phyloP scores from a whole-genome alignment of 495 filamentous ascomycete genomes.

The Talaromyces borbonicus region DNA sequence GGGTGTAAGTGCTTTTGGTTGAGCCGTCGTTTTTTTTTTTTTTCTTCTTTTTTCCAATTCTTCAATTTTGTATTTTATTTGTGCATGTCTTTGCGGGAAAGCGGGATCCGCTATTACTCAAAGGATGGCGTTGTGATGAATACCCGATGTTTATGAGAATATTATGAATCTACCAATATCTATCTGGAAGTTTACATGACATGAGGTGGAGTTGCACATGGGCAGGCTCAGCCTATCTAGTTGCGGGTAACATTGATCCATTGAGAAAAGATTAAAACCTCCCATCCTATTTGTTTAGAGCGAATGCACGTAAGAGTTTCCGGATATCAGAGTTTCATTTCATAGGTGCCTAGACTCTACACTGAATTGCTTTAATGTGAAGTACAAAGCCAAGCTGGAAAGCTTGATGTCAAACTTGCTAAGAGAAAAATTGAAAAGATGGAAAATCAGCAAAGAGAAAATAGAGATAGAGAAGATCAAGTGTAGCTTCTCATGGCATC shows the following conservation, averaged over 20 bases:
- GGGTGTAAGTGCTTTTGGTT: not conserved
- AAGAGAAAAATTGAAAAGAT: not conserved
- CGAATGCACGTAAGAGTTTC: too few relatives aligned
- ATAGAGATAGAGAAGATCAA: constrained; percentile 10
- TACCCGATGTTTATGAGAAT: constrained; percentile 2
- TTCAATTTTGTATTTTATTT: not conserved
- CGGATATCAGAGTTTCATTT: too few relatives aligned
- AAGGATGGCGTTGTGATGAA: constrained; percentile 1
- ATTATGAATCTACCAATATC: not conserved
- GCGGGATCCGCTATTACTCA: not conserved
- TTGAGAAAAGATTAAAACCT: too few relatives aligned
- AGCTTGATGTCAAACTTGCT: not conserved
- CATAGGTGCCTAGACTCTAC: too few relatives aligned
- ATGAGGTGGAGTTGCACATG: too few relatives aligned
- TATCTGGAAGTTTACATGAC: too few relatives aligned
- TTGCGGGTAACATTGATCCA: too few relatives aligned
- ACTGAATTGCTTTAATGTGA: too few relatives aligned
- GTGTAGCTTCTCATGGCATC: constrained; percentile 45
- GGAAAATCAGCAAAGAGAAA: not conserved
- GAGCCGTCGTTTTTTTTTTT: not conserved
- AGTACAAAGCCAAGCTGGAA: too few relatives aligned
- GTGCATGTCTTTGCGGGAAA: not conserved
- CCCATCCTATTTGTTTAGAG: too few relatives aligned
- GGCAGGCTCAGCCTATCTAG: too few relatives aligned
- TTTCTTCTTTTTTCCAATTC: not conserved